Evolutionary conservation across 352 stramenopile genomes (phyloP), one percentile per base, ranked within the genome.

Genomic region (Pythium scleroteichum): DNA sequence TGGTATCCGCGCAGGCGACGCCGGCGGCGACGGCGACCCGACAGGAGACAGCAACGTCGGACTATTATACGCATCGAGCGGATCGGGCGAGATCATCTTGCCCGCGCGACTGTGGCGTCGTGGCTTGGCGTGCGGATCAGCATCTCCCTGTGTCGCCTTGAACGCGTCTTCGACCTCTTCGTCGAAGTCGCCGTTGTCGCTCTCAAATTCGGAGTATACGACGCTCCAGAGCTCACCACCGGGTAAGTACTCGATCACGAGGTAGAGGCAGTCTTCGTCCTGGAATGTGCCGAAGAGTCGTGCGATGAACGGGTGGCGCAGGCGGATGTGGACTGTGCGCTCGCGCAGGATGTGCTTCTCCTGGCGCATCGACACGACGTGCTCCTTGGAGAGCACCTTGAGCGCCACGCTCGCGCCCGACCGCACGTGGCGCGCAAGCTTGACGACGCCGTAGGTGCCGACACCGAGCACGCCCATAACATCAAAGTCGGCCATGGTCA

Each of bases 291-390:
- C 77, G 53, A 87, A 87, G 23, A 96, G 63, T 10, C 68, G 75
- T 0, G 82, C 76, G 39, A 95, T 79, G 32, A 93, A 81, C 33
- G 80, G 76, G 49, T 96, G 83, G 46, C 76, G 66, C 44, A 95
- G 64, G 27, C 75, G 60, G 45, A 85, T 54, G 57, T 93, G 83
- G 27, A 93, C 77, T 10, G 66, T 75, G 14, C 79, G 82, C 53
- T 96, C 87, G 26, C 83, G 70, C 44, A 92, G 54, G 33, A 93
- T 89, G 65, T 94, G 78, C 51, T 88, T 87, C 56, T 93, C 78
- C 53, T 93, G 79, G 5, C 84, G 76, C 41, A 82, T 86, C 27
- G 72, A 81, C 19, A 92, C 81, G 17, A 93, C 73, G 52, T 86
- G 71, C 45, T 92, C 79, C 52, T 90, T 91, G 13, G 78, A 88